Conservation (phyloP, 495 filamentous ascomycete genomes). For the Glonium stellatum region DNA sequence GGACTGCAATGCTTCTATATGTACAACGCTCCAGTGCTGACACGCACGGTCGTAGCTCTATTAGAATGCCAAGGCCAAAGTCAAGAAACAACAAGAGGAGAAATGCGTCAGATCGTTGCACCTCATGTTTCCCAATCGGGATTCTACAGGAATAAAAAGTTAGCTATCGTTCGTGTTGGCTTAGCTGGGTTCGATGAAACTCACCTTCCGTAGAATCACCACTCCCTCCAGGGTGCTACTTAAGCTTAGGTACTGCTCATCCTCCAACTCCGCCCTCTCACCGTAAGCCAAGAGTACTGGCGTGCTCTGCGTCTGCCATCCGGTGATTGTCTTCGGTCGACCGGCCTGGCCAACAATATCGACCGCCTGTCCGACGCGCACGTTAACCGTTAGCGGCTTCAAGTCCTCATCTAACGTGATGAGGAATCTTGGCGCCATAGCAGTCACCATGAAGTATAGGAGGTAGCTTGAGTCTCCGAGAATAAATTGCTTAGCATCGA, state of each 20-base stretch:
- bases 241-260: conserved; percentile 91
- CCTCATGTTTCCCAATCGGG: conserved; percentile 27
- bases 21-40: conserved; percentile 11
- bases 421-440: conserved; percentile 93
- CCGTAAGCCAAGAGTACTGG: conserved; percentile 88
- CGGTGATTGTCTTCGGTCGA: conserved; percentile 96
- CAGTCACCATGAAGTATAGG: conserved; percentile 94
- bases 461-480: conserved; percentile 85
- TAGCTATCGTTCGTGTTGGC: not conserved
- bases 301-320: conserved; percentile 99
- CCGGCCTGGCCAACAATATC: conserved; percentile 97
- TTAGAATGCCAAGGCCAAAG: conserved; percentile 19
- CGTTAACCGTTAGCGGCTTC: conserved; percentile 89
- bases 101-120: not conserved
- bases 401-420: conserved; percentile 92
- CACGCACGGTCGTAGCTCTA: conserved; percentile 16
- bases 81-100: not conserved
- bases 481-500: conserved; percentile 93
- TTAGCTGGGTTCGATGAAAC: conserved; percentile 7
- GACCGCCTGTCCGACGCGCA: conserved; percentile 94
- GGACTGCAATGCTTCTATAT: conserved; percentile 16
- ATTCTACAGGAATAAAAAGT: conserved; percentile 15
- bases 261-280: conserved; percentile 92
- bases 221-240: conserved; percentile 88
- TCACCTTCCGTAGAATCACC: conserved; percentile 94